phyloP scores from a whole-genome alignment of 2,329 filamentous ascomycete genomes.

The Beauveria varroae region DNA sequence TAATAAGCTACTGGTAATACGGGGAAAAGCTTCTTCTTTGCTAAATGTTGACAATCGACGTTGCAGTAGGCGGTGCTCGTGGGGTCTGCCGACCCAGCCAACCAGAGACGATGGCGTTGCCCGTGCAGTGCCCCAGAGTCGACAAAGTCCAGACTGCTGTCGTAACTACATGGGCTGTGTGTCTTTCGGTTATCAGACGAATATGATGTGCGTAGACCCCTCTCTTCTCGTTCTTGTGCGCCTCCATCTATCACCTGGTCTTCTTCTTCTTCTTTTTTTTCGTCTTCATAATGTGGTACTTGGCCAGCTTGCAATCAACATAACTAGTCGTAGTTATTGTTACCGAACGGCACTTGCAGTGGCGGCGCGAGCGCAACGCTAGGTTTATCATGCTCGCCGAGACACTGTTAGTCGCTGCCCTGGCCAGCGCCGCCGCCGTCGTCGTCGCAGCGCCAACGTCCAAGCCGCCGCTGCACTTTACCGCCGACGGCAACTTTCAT shows the following conservation, averaged over 20 bases:
- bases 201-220: not conserved
- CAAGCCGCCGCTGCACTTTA: constrained; percentile 22
- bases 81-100: not conserved
- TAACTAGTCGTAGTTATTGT: too few species aligned
- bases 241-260: not conserved
- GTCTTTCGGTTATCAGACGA: not conserved
- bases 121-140: not conserved
- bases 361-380: not conserved
- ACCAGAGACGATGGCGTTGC: not conserved
- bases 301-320: too few species aligned
- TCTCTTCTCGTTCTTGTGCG: not conserved
- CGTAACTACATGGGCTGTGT: not conserved
- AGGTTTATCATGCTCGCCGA: not conserved
- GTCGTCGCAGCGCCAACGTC: not conserved
- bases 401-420: not conserved
- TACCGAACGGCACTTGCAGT: not conserved
- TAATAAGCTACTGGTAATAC: too few species aligned
- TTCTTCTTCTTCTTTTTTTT: too few species aligned
- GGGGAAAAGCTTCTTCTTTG: not conserved
- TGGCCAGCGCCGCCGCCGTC: not conserved
- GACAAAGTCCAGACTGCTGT: not conserved
- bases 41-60: not conserved
- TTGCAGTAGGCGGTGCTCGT: not conserved
- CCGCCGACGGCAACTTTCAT: constrained; percentile 39
- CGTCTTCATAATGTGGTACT: not conserved